Conservation (phyloP, 768 basidiomycete genomes). For the Candolleomyces efflorescens region DNA sequence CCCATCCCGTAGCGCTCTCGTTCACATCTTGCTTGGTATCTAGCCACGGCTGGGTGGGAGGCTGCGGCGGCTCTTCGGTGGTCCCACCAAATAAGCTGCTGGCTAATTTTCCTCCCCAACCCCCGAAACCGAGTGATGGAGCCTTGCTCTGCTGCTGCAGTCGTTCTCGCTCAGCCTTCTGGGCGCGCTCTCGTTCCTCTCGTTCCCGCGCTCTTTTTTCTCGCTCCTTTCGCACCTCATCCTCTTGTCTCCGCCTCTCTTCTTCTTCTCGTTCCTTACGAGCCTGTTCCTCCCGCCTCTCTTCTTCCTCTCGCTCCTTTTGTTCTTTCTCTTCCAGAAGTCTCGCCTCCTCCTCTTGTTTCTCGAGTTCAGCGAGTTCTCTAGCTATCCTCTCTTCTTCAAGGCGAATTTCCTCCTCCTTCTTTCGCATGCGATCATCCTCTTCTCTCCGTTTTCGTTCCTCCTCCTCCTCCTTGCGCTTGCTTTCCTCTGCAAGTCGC, state of each 20-base stretch:
- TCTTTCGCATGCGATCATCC: neutral
- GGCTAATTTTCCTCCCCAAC: neutral
- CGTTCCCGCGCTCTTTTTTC: neutral
- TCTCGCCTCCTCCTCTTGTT: neutral
- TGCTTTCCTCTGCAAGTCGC: neutral
- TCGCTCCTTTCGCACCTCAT: conserved; percentile 1
- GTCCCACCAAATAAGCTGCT: neutral
- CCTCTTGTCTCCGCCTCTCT: neutral
- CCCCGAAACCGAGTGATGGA: neutral
- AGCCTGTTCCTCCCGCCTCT: neutral
- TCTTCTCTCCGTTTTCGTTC: neutral
- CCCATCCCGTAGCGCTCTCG: neutral
- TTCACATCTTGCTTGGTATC: neutral
- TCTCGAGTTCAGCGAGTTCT: conserved; percentile 1
- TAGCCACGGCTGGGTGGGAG: neutral
- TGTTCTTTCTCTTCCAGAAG: neutral
- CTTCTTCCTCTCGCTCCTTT: neutral
- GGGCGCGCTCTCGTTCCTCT: neutral
- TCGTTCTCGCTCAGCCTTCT: too few relatives aligned
- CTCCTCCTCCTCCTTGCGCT: neutral
- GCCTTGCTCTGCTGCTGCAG: neutral
- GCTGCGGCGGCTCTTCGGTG: neutral
- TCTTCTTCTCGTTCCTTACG: neutral
- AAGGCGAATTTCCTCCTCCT: neutral
- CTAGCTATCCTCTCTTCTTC: neutral